Base-by-base conservation (phyloP, 176 grass and related monocot species). In the Chloris gayana region DNA sequence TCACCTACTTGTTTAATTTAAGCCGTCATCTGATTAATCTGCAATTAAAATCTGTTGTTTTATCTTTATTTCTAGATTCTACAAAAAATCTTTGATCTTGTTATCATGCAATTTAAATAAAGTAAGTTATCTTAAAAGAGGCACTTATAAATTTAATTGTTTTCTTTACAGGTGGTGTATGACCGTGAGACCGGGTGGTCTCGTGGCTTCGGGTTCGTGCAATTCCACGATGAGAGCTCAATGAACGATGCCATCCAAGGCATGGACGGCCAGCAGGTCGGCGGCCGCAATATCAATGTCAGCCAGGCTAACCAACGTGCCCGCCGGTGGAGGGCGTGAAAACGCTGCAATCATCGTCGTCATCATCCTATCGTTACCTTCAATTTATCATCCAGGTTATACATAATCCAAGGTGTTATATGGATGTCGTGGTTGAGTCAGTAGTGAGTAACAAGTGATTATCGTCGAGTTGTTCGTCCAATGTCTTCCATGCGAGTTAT, bases 231-330 rank as follows among this genome's bases (percentile, higher is more conserved):
- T 25, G 0, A 77, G 38, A 65, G 85, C 70, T 46, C 88, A 61
- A 69, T 83, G 88, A 45, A 73, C 63, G 53, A 82, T 13, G 92
- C 92, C 75, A 88, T 91, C 77, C 75, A 87, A 19, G 72, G 42
- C 8, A 91, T 94, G 92, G 86, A 94, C 33, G 88, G 88, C 15
- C 57, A 84, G 83, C 50, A 67, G 11, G 33, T 94, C 9, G 88
- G 85, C 49, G 86, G 88, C 61, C 82, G 85, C 13, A 86, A 22
- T 44, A 79, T 90, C 74, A 83, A 81, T 24, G 87, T 93, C 74
- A 85, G 85, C 37, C 25, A 80, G 77, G 91, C 87, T 53, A 88
- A 85, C 61, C 65, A 56, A 4, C 75, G 59, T 60, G 17, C 39
- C 50, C 75, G 59, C 75, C 39, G 60, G 31, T 77, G 74, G 58